These are phyloP conservation scores for Henckelia pumila DNA, from an alignment of 257 asterid genomes.

Conservation along the genomic window DNA sequence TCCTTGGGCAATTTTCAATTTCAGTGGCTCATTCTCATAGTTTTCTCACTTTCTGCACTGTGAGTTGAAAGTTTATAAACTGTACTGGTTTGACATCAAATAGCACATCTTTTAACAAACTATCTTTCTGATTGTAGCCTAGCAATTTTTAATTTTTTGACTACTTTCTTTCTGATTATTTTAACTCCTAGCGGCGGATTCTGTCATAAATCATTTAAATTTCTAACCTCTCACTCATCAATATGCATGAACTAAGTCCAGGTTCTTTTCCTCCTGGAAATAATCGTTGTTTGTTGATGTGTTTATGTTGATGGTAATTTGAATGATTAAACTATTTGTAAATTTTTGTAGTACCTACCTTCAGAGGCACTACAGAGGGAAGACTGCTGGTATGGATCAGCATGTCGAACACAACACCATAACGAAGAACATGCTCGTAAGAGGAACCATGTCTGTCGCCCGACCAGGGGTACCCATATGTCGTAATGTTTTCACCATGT, in stretches of 20 bases:
- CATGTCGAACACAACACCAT: constrained; percentile 93
- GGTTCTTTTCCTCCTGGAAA: not conserved
- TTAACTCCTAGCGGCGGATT: not conserved
- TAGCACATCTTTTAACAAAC: not conserved
- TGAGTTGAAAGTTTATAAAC: not conserved
- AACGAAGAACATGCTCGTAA: constrained; percentile 87
- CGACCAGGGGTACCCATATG: constrained; percentile 65
- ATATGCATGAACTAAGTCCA: not conserved
- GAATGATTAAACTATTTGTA: not conserved
- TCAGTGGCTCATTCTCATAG: not conserved
- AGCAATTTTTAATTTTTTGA: not conserved
- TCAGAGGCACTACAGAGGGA: constrained; percentile 64
- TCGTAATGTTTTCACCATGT: constrained; percentile 22
- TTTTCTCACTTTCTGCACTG: constrained; percentile 1
- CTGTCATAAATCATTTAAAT: too few relatives aligned
- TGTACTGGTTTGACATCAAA: not conserved
- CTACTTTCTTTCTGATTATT: not conserved
- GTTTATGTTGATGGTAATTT: too few relatives aligned
- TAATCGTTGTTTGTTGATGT: too few relatives aligned
- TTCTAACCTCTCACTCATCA: too few relatives aligned
- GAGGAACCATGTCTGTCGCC: constrained; percentile 94
- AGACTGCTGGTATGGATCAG: constrained; percentile 94
- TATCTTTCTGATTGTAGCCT: not conserved
- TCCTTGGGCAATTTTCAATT: not conserved
- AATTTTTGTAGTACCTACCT: constrained; percentile 51